These are phyloP conservation scores for Marasmius tenuissimus DNA, from an alignment of 1,284 basidiomycete species.

Conservation along the genomic window DNA sequence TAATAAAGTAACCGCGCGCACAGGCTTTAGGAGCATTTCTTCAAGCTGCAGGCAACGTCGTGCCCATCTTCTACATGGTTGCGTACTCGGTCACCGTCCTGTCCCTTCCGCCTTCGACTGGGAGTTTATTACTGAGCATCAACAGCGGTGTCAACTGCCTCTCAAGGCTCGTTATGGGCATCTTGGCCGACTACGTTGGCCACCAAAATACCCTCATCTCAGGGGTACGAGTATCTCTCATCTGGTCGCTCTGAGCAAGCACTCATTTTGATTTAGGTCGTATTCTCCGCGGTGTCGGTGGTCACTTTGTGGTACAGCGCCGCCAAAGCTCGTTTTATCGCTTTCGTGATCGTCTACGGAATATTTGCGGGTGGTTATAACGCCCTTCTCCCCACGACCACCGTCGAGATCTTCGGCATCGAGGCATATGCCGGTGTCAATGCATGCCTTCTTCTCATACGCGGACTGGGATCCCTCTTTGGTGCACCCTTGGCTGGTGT, in stretches of 20 bases:
- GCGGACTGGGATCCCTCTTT: constrained; percentile 38
- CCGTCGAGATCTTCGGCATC: constrained; percentile 41
- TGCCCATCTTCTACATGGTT: constrained; percentile 43
- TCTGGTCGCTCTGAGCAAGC: neutral
- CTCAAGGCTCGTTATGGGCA: constrained; percentile 40
- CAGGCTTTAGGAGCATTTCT: constrained; percentile 42
- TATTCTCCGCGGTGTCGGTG: constrained; percentile 40
- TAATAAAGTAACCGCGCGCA: neutral
- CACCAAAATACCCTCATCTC: constrained; percentile 45
- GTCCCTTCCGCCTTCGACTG: constrained; percentile 35
- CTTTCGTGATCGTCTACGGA: constrained; percentile 39
- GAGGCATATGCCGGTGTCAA: constrained; percentile 43
- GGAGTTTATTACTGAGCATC: constrained; percentile 39
- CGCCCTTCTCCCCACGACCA: constrained; percentile 41
- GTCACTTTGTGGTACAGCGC: constrained; percentile 43
- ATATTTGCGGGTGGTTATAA: constrained; percentile 43
- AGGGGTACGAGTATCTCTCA: constrained; percentile 27
- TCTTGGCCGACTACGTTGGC: constrained; percentile 42
- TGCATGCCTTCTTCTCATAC: constrained; percentile 40
- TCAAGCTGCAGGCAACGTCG: constrained; percentile 45
- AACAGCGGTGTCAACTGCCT: constrained; percentile 45
- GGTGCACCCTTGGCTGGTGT: constrained; percentile 42
- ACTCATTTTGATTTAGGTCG: constrained; percentile 24
- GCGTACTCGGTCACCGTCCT: constrained; percentile 42
- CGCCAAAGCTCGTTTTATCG: constrained; percentile 33